Base-by-base conservation (phyloP, 164 flowering plant genomes). In the Vitis cinerea region DNA sequence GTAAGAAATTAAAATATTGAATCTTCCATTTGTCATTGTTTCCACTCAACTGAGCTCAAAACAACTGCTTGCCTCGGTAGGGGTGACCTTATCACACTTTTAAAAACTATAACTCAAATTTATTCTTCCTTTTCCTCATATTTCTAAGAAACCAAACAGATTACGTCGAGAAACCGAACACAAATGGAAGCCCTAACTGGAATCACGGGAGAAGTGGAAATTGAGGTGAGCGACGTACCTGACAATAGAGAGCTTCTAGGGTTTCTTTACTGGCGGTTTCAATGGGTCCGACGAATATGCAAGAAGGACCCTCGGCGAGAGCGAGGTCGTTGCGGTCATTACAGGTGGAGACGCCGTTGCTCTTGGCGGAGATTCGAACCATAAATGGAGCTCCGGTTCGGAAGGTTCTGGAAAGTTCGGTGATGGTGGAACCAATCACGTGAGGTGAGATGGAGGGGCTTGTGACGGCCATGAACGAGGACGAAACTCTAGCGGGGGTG, bases 241-340 rank as follows among this genome's bases (percentile, higher is more conserved):
- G 98, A 58, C 78, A 79, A 69, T 94, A 92, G 58, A 94, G 97
- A 64, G 98, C 98, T 83, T 92, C 97, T 1, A 92, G 91, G 60
- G 87, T 88, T 73, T 94, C 98, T 74, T 83, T 80, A 49, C 86
- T 88, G 52, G 97, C 98, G 11, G 93, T 83, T 74, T 94, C 98
- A 30, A 94, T 64, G 1, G 97, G 97, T 2, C 96, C 98, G 12
- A 94, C 97, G 78, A 77, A 94, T 14, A 94, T 80, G 70, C 98
- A 94, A 13, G 96, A 94, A 8, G 98, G 97, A 1, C 89, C 97
- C 69, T 92, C 88, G 47, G 82, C 79, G 2, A 77, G 73, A 37
- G 81, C 71, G 27, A 71, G 68, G 14, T 53, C 75, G 31, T 54
- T 48, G 23, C 51, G 74, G 6, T n/a, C 63, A 56, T 71, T 54